phyloP scores from a whole-genome alignment of 148 eudicot species.

The Rhododendron vialii region DNA sequence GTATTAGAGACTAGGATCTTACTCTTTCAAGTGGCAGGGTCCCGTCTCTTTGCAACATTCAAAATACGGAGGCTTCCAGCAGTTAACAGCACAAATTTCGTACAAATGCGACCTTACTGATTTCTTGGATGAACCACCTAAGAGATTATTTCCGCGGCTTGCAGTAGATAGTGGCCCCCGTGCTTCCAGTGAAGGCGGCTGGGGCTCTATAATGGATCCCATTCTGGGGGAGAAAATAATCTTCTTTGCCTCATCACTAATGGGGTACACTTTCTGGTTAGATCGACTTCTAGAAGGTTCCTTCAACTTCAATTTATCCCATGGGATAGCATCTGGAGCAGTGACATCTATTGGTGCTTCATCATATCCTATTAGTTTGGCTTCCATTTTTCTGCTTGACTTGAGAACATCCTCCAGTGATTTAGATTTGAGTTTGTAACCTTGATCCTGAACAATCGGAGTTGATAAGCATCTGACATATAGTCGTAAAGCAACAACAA shows the following conservation, averaged over 20 bases:
- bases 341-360: slow-evolving; percentile 46
- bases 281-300: slow-evolving; percentile 23
- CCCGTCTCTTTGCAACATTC: slow-evolving; percentile 73
- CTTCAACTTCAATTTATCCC: slow-evolving; percentile 28
- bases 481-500: not conserved
- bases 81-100: slow-evolving; percentile 68
- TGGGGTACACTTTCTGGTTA: slow-evolving; percentile 18
- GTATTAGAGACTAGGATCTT: slow-evolving; percentile 26
- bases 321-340: slow-evolving; percentile 27
- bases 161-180: slow-evolving; percentile 12
- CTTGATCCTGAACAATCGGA: slow-evolving; percentile 60
- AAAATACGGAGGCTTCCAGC: slow-evolving; percentile 69
- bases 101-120: slow-evolving; percentile 54
- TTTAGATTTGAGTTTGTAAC: slow-evolving; percentile 55
- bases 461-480: slow-evolving; percentile 4
- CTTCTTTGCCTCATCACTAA: slow-evolving; percentile 10
- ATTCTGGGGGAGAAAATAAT: not conserved
- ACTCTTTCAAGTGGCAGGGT: slow-evolving; percentile 73
- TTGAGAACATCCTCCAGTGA: slow-evolving; percentile 63
- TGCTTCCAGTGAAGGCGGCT: slow-evolving; percentile 10
- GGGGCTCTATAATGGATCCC: slow-evolving; percentile 17
- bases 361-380: slow-evolving; percentile 77
- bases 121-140: slow-evolving; percentile 33
- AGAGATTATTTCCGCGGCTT: slow-evolving; percentile 5
- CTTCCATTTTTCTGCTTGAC: slow-evolving; percentile 41